Conservation (phyloP, 2,329 filamentous ascomycete genomes). For the Pyricularia pennisetigena region DNA sequence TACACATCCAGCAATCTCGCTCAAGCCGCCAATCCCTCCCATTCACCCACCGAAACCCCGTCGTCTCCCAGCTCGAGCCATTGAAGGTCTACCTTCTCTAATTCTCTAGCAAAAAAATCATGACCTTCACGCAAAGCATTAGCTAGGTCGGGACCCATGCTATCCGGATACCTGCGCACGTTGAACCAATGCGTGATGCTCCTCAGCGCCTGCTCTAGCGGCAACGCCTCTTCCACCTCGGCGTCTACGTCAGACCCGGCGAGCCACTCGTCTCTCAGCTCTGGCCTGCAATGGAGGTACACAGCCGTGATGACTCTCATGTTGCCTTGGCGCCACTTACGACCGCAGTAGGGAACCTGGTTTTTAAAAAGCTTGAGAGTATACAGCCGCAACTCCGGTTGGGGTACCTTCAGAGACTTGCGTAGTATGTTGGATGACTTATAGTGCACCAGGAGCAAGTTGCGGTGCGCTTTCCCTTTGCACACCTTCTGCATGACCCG, state of each 20-base stretch:
- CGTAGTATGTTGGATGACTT: slow-evolving; percentile 88
- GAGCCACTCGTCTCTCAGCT: slow-evolving; percentile 91
- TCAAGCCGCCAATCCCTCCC: slow-evolving; percentile 9
- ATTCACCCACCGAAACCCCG: slow-evolving; percentile 17
- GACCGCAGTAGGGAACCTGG: slow-evolving; percentile 93
- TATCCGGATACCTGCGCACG: slow-evolving; percentile 68
- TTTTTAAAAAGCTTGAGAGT: slow-evolving; percentile 98
- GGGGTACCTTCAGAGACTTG: slow-evolving; percentile 83
- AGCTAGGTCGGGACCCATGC: slow-evolving; percentile 53
- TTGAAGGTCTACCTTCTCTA: slow-evolving; percentile 58
- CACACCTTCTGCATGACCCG: slow-evolving; percentile 97
- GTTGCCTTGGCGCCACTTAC: slow-evolving; percentile 96
- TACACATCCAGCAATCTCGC: not conserved
- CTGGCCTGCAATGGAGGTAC: slow-evolving; percentile 86
- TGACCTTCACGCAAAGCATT: slow-evolving; percentile 59
- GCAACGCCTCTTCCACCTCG: slow-evolving; percentile 86
- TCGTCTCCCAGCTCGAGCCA: slow-evolving; percentile 24
- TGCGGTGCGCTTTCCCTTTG: slow-evolving; percentile 89
- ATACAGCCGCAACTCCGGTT: slow-evolving; percentile 79
- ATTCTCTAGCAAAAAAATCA: slow-evolving; percentile 69
- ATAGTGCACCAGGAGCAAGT: slow-evolving; percentile 87
- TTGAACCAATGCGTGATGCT: slow-evolving; percentile 95
- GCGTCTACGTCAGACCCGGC: slow-evolving; percentile 84
- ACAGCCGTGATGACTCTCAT: slow-evolving; percentile 98
- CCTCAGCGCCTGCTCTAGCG: slow-evolving; percentile 81